Evolutionary conservation across 768 basidiomycete genomes (phyloP).

Genomic region (Podaxis carcinomalis): DNA sequence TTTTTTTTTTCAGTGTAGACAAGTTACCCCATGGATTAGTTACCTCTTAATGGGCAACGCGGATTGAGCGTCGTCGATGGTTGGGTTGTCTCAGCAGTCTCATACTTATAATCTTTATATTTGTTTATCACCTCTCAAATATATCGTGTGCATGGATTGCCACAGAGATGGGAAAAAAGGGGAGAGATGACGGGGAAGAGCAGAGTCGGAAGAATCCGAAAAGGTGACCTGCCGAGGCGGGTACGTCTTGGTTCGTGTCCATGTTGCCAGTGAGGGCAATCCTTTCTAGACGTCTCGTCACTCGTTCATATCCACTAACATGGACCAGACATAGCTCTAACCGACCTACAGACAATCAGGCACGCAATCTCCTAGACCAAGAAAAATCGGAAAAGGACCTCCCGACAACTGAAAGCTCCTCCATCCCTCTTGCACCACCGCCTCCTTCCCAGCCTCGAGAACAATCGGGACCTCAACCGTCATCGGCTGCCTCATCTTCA

Average conservation of each 20-base stretch:
- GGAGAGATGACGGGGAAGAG: not conserved
- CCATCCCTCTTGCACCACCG: not conserved
- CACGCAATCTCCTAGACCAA: not conserved
- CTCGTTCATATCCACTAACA: not conserved
- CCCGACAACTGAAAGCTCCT: not conserved
- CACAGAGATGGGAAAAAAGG: not conserved
- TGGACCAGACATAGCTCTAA: constrained; percentile 4
- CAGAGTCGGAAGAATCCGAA: constrained; percentile 6
- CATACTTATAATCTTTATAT: constrained; percentile 9
- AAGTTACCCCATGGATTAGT: not conserved
- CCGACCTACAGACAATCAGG: not conserved
- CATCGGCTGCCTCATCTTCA: not conserved
- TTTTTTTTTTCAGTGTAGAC: constrained; percentile 6
- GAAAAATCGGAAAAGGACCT: not conserved
- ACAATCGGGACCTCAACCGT: not conserved
- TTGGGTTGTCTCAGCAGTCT: not conserved
- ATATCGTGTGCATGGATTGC: not conserved
- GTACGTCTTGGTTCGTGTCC: not conserved
- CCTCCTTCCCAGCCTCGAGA: not conserved
- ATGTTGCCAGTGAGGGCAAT: constrained; percentile 9
- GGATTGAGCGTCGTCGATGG: not conserved
- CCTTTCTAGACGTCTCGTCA: not conserved
- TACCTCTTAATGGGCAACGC: constrained; percentile 5
- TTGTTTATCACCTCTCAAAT: not conserved
- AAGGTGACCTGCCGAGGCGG: not conserved